Evolutionary conservation across 768 basidiomycete species (phyloP), one percentile per base, ranked within the genome.

Genomic region (Podaxis sp.): DNA sequence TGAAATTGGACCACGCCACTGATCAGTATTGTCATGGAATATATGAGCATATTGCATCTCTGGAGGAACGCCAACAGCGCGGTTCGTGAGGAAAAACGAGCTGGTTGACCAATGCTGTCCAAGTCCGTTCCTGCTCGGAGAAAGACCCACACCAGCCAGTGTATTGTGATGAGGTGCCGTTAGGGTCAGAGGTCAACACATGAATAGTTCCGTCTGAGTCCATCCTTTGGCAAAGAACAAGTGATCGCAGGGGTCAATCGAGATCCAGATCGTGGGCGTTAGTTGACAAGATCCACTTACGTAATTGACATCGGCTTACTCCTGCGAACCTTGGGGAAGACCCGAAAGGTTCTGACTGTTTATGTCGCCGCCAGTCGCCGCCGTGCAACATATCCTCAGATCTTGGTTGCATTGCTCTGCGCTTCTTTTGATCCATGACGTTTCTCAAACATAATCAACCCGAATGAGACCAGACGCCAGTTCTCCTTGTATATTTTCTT

Each of bases 1-100:
- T 63, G 62, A 65, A 33, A 58, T 57, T 28, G 22, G 55, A 46
- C 52, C 30, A 46, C 60, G 64, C 56, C 64, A 56, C 61, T 64
- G 57, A 67, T 62, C 55, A 55, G 57, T 33, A 46, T 38, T 53
- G 52, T 55, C 56, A 65, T 22, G 40, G 40, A 53, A 53, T 61
- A 61, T n/a, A 61, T 54, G 52, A 62, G 39, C 53, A 55, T 33
- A 48, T 24, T 62, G n/a, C 61, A 33, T 56, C 36, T 53, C 33
- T 49, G 53, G 24, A 55, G 30, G 49, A 56, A 62, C 46, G 54
- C 51, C 46, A 56, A 51, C 30, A 46, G 48, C 38, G 38, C 55
- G 57, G 63, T 64, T 64, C 63, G 52, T 19, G 36, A 49, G 33
- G 39, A 57, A 17, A 46, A 49, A 52, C 55, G 61, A 63, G 46